These are phyloP conservation scores for Podila horticola DNA, from an alignment of 192 early-diverging fungal genomes.

Conservation along the genomic window DNA sequence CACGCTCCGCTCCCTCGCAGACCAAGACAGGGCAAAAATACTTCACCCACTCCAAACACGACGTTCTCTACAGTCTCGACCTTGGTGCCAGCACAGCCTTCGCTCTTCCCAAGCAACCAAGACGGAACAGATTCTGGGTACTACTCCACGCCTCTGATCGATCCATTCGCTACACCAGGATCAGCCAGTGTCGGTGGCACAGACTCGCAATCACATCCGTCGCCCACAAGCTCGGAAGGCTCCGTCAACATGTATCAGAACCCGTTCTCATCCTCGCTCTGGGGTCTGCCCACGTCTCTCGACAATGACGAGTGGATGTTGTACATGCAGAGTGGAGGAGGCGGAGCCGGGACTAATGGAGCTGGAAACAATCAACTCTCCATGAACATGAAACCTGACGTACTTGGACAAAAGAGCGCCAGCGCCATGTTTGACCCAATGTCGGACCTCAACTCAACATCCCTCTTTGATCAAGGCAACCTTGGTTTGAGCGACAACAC, in stretches of 20 bases:
- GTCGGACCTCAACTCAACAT: neutral
- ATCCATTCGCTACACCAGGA: constrained; percentile 29
- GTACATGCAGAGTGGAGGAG: constrained; percentile 42
- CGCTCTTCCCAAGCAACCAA: constrained; percentile 1
- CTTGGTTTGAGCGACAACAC: neutral
- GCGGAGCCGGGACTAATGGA: neutral
- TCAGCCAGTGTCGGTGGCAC: constrained; percentile 11
- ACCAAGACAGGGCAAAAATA: constrained; percentile 33
- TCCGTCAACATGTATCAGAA: constrained; percentile 22
- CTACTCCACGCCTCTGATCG: neutral
- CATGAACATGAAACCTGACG: neutral
- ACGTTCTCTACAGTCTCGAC: neutral
- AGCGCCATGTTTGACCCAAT: constrained; percentile 8
- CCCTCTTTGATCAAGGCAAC: neutral
- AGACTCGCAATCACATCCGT: constrained; percentile 1
- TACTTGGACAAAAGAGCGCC: neutral
- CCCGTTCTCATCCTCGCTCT: constrained; percentile 45
- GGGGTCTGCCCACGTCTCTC: constrained; percentile 44
- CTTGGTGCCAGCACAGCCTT: neutral
- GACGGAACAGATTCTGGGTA: neutral
- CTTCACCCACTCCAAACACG: constrained; percentile 21
- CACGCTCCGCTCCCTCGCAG: constrained; percentile 37
- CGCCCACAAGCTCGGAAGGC: neutral
- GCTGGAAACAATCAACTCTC: neutral
- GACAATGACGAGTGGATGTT: constrained; percentile 46